Evolutionary conservation across 768 basidiomycete species (phyloP), one percentile per base, ranked within the genome.

Genomic region (Boletus subcaerulescens): DNA sequence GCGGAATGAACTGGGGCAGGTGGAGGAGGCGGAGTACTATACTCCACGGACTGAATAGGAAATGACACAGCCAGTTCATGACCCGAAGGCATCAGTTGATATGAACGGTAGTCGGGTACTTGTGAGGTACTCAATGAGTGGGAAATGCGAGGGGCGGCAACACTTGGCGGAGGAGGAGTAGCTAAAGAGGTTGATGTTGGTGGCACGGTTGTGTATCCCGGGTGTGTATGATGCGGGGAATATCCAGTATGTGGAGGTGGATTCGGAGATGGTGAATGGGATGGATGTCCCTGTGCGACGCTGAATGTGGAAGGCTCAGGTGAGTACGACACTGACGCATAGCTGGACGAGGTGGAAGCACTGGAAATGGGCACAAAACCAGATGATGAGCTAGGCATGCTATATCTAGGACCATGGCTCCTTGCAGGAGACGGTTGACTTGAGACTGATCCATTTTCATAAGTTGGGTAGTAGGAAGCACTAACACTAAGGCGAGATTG

Each of bases 331-430:
- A 73, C 52, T 18, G 71, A 53, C 14, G 60, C 61, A 59, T 77
- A 79, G 46, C 71, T 67, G 7, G 77, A 69, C 13, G 76, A 63
- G 38, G 70, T 52, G n/a, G 72, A 62, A 50, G 51, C 13, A 32
- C 31, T 76, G 26, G 77, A 65, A 43, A 86, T 64, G 38, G 87
- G 84, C 50, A 81, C 72, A 61, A 89, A 91, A 13, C 89, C 87
- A 12, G 88, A 87, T 0, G 87, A 83, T 8, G 82, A 71, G 1
- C 80, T 63, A 18, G 87, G 86, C 55, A 88, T 73, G 60, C 85
- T 89, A 60, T 86, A 84, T 49, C 89, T 77, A 13, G 87, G 82
- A 33, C 81, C 82, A 60, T 77, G 77, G 39, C 69, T 67, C 22
- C 68, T 61, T 29, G 67, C 62, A 2, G 77, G 64, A 45, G 76